Evolutionary conservation across 371 early-diverging fungal species (phyloP), one percentile per base, ranked within the genome.

Genomic region (Chytridium lagenaria): DNA sequence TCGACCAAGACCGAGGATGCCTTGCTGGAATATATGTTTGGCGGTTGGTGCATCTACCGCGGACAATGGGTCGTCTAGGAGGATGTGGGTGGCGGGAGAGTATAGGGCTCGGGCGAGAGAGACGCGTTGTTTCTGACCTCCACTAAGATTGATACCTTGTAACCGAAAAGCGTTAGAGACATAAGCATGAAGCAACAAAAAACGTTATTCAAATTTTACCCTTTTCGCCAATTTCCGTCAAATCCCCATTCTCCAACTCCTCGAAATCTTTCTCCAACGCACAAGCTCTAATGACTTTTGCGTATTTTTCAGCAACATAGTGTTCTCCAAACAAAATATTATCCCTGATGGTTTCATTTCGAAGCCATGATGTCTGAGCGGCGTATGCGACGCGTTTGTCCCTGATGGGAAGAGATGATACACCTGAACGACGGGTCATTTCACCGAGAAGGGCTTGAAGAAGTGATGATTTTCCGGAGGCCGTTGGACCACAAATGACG

Each of bases 11-110:
- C 89, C 88, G 34, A 86, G 83, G 59, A 86, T 83, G 28, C 75
- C 68, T 26, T 81, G 36, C 12, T 73, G 36, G 40, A 85, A 70
- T 28, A 98, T 83, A 77, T 93, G 93, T 67, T 89, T 89, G 5
- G 93, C 96, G 1, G 97, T 97, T 52, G 96, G 95, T 0, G 91
- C 89, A 68, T 93, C 93, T 5, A 92, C 91, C 0, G 93, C 93
- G 23, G 88, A 82, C 37, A 96, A 79, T 19, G 80, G 78, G 73
- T 86, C 87, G 68, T 84, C 84, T 19, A 83, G 37, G 15, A 83
- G 67, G 30, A 83, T 75, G 51, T 50, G 31, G 12, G 31, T 3
- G 12, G 80, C 59, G 38, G 19, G 19, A 70, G 78, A 68, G 69
- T 81, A 81, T 2, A 75, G 59, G 19, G 77, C 77, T 26, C 75